A percentile compares a stretch with the other conserved stretches of the same genome.
Evolutionary conservation across 2,329 filamentous ascomycete genomes (phyloP).

Genomic region (Aureobasidium mangrovei): DNA sequence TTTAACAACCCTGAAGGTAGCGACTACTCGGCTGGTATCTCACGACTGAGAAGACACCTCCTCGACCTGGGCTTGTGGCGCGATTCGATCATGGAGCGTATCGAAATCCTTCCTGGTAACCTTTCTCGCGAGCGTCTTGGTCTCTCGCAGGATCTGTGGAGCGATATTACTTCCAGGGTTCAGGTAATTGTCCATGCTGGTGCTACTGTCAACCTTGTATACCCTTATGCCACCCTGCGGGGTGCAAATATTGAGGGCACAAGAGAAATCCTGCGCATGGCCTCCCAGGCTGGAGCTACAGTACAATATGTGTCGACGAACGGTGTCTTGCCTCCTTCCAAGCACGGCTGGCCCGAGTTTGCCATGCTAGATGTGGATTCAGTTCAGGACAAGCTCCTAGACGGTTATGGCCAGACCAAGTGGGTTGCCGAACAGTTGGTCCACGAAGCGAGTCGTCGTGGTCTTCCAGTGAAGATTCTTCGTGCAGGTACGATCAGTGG

Average conservation of each 20-base stretch:
- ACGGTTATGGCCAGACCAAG: constrained; percentile 73
- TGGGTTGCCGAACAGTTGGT: constrained; percentile 74
- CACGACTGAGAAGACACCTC: constrained; percentile 64
- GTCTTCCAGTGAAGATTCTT: constrained; percentile 61
- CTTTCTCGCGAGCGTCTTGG: constrained; percentile 60
- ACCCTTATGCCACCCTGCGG: constrained; percentile 68
- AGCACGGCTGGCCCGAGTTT: constrained; percentile 62
- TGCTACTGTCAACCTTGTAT: constrained; percentile 71
- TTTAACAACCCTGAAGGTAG: constrained; percentile 59
- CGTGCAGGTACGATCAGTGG: constrained; percentile 71
- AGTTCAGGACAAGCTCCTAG: constrained; percentile 58
- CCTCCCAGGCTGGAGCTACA: constrained; percentile 57
- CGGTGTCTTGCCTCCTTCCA: constrained; percentile 64
- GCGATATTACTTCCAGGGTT: constrained; percentile 54
- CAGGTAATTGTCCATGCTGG: constrained; percentile 71
- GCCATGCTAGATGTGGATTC: constrained; percentile 57
- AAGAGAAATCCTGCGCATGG: constrained; percentile 62
- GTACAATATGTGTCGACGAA: constrained; percentile 75
- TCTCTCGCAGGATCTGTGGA: constrained; percentile 55
- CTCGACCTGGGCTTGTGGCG: constrained; percentile 72
- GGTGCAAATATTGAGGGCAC: constrained; percentile 74
- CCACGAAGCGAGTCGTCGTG: constrained; percentile 57
- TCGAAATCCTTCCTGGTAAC: constrained; percentile 68
- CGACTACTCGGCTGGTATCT: constrained; percentile 57
- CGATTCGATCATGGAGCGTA: constrained; percentile 67